Evolutionary conservation across 2,329 filamentous ascomycete species (phyloP).

Genomic region (Colletotrichum trifolii): DNA sequence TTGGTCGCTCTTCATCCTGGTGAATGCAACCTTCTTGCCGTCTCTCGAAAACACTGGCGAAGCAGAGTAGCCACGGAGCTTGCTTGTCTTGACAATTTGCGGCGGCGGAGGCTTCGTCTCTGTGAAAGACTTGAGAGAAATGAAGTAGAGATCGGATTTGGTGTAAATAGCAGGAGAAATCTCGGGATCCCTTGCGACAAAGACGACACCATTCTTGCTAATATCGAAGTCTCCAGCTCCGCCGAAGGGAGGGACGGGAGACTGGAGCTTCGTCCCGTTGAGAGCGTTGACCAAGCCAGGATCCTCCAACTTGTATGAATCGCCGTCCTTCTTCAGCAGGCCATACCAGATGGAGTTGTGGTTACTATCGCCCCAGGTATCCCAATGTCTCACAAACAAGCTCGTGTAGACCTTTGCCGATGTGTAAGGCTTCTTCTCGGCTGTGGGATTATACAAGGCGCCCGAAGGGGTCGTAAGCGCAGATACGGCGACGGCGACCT

Average conservation of each 20-base stretch:
- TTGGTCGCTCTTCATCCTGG: constrained; percentile 79
- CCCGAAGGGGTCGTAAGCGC: constrained; percentile 77
- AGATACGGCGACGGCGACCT: constrained; percentile 67
- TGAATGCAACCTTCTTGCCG: constrained; percentile 78
- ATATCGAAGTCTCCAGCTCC: constrained; percentile 85
- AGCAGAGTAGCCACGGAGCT: constrained; percentile 71
- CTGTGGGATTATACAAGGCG: constrained; percentile 73
- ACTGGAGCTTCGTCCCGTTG: constrained; percentile 67
- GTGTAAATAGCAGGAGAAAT: constrained; percentile 80
- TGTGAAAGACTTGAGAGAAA: constrained; percentile 71
- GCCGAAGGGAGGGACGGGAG: constrained; percentile 82
- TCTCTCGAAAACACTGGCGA: constrained; percentile 79
- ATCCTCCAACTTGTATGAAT: constrained; percentile 54
- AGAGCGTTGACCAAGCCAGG: constrained; percentile 72
- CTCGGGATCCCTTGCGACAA: constrained; percentile 79
- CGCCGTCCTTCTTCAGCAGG: constrained; percentile 60
- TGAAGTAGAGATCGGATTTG: constrained; percentile 83
- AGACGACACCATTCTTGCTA: constrained; percentile 71
- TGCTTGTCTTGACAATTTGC: constrained; percentile 65
- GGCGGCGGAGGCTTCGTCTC: constrained; percentile 61
- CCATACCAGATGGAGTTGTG: constrained; percentile 80
- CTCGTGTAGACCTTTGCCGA: constrained; percentile 78
- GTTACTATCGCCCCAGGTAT: constrained; percentile 76
- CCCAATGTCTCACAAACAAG: constrained; percentile 87
- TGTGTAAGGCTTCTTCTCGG: constrained; percentile 68